Conservation (phyloP, 306 rosid species). For the Betula pendula region DNA sequence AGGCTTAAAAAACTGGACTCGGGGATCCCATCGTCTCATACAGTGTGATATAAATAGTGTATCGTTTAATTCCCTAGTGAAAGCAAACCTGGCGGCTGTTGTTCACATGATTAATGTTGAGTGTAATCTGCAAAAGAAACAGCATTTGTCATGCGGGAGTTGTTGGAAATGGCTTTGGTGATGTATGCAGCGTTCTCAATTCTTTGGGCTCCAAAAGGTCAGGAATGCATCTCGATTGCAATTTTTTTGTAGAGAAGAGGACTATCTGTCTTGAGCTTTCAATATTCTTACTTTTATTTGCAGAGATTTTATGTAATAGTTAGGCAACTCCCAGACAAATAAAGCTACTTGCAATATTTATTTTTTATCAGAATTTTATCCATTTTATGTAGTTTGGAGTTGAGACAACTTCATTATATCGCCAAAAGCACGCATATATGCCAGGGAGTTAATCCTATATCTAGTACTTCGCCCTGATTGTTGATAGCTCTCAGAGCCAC, state of each 20-base stretch:
- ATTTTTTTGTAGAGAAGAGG: slow-evolving; percentile 11
- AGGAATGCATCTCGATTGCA: neutral
- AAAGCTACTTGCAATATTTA: neutral
- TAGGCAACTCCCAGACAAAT: slow-evolving; percentile 6
- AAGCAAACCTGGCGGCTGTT: slow-evolving; percentile 29
- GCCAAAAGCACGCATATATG: neutral
- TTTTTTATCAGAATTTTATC: neutral
- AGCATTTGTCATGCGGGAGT: slow-evolving; percentile 5
- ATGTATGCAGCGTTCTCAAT: slow-evolving; percentile 20
- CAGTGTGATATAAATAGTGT: slow-evolving; percentile 45
- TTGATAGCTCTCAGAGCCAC: neutral
- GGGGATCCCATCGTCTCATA: slow-evolving; percentile 56
- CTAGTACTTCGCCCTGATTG: neutral
- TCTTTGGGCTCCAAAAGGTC: slow-evolving; percentile 16
- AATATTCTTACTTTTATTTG: slow-evolving; percentile 13
- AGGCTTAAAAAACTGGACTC: slow-evolving; percentile 71
- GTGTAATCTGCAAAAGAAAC: slow-evolving; percentile 11
- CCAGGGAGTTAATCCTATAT: neutral
- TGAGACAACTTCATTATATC: neutral
- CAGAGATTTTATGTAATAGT: slow-evolving; percentile 18
- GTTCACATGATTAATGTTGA: slow-evolving; percentile 19
- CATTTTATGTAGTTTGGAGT: neutral
- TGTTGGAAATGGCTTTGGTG: slow-evolving; percentile 14
- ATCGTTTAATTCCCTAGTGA: slow-evolving; percentile 4
- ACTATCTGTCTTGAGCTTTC: slow-evolving; percentile 8